Evolutionary conservation across 768 basidiomycete species (phyloP), one percentile per base, ranked within the genome.

Genomic region (Trametes cubensis): DNA sequence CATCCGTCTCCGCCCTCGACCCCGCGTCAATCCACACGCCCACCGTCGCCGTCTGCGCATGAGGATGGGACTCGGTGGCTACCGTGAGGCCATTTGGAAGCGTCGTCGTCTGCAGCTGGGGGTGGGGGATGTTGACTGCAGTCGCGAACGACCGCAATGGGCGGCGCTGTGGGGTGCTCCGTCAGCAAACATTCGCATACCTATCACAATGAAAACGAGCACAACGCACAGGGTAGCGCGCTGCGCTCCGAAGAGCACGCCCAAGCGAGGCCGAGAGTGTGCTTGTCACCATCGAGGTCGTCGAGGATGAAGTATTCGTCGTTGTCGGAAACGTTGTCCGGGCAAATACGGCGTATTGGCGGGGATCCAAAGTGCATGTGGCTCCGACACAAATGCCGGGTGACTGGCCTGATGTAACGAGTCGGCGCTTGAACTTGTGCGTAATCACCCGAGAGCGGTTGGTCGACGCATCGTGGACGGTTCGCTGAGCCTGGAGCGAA

Each of bases 21-120:
- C 97, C 97, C 61, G 97, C 96, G 74, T 98, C 96, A 70, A 99
- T 96, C 95, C 95, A 99, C 62, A 98, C 90, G 65, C 97, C 97
- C 39, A 98, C 94, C n/a, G 96, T 99, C 7, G 95, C 95, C 0
- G 97, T 98, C 77, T 95, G 91, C 4, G 94, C 89, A 74, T 92
- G 89, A 5, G 92, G 83, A 63, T 94, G 91, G 8, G 90, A 79
- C 76, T 96, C 94, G 2, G 95, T 96, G 51, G 95, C 95, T 67
- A 99, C 88, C 14, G 94, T 96, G 60, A 99, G 81, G 63, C 97
- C 97, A 80, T 97, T 98, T 15, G 92, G 81, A 57, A 99, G 89
- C 6, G 94, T 96, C 26, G 95, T 89, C 62, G 94, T 86, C 77
- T 98, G 88, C 47, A 95, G 97, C 66, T 89, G 80, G 55, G 96